These are phyloP conservation scores for Phytophthora cajani DNA, from an alignment of 352 stramenopile species.

Conservation along the genomic window DNA sequence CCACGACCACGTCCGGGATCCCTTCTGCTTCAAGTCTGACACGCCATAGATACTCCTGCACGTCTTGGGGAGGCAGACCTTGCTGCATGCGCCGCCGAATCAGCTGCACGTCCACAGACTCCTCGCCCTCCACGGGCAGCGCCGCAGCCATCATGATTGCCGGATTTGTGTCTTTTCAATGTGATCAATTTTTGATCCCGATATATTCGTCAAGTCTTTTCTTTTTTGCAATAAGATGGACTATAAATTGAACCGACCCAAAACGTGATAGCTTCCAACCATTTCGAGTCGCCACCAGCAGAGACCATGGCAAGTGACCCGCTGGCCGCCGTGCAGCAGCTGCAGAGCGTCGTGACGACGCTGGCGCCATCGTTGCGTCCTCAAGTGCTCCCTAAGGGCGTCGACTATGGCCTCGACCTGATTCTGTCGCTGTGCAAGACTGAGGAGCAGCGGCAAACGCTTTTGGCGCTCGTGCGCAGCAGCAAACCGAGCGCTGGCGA, in stretches of 20 bases:
- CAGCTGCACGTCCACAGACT: constrained; percentile 59
- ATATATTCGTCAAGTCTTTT: constrained; percentile 14
- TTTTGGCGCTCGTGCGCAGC: constrained; percentile 52
- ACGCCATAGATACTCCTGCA: constrained; percentile 88
- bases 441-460: constrained; percentile 60
- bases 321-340: constrained; percentile 64
- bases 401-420: constrained; percentile 67
- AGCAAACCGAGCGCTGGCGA: constrained; percentile 40
- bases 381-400: constrained; percentile 74
- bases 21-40: constrained; percentile 80
- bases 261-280: constrained; percentile 32
- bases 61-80: constrained; percentile 67
- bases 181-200: background rate
- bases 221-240: background rate
- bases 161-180: constrained; percentile 18
- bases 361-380: constrained; percentile 64
- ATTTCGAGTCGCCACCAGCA: constrained; percentile 11
- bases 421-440: constrained; percentile 70
- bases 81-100: constrained; percentile 72
- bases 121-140: constrained; percentile 68
- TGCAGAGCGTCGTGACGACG: constrained; percentile 61
- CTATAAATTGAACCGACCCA: constrained; percentile 15
- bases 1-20: constrained; percentile 83
- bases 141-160: constrained; percentile 71
- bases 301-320: constrained; percentile 48